Base-by-base conservation (phyloP, 371 early-diverging fungal species). In the Mucor velutinosus region DNA sequence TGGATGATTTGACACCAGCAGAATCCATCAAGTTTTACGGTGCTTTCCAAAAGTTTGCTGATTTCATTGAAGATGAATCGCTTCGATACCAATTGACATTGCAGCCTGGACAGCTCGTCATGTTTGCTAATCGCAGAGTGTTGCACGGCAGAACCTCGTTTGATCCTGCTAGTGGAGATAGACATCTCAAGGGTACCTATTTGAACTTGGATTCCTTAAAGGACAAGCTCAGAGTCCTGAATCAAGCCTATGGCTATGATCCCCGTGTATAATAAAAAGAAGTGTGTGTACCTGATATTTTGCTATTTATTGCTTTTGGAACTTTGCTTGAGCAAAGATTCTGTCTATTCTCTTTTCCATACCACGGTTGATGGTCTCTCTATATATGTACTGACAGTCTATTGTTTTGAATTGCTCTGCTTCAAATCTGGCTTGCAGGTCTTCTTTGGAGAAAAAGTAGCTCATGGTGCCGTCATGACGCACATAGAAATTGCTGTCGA, bases 321-420 rank as follows among this genome's bases (percentile, higher is more conserved):
- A 94, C 78, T 90, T 93, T 30, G 92, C 93, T 77, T 98, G 98
- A 4, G 90, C 84, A 87, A 96, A 98, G 21, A 94, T 84, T 58
- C 98, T 84, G 66, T 94, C 93, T 58, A 95, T 89, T 41, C 80
- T 83, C 47, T 94, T 66, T 58, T 91, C 90, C 61, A 88, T 74
- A 65, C 93, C 91, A 60, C 92, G 80, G 69, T 97, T 98, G 51
- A 89, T 91, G 0, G 95, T 92, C 74, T 90, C 90, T 53, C 92
- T 86, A 39, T 89, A 81, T 8, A 96, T 88, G 65, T 95, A 96
- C 11, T 86, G 86, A 70, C 86, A 89, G 47, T 85, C 85, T 6
- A 89, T 68, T 27, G 88, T 89, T 49, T 85, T 81, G 61, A 96
- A 93, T 0, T 94, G 93, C 53, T 84, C 85, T 6, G 70, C 73